Conservation (phyloP, 2,329 filamentous ascomycete species). For the Thelonectria discophora region DNA sequence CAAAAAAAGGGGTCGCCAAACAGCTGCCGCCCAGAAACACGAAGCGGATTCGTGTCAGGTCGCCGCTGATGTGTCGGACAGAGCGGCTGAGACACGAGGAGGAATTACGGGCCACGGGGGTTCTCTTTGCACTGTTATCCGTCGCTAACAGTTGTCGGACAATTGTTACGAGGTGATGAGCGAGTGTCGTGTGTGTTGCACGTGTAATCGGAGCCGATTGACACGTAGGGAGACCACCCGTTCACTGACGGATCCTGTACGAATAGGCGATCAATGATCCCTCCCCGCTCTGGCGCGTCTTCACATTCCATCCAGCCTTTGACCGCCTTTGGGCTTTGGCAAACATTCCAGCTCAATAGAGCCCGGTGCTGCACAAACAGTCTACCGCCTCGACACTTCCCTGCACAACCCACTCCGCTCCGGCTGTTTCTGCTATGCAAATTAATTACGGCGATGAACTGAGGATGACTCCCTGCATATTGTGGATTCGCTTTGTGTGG, state of each 20-base stretch:
- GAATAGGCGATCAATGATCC: neutral
- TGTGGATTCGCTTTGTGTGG: slow-evolving; percentile 13
- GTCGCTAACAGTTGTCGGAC: neutral
- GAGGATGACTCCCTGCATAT: slow-evolving; percentile 23
- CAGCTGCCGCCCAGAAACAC: slow-evolving; percentile 10
- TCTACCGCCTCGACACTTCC: too few relatives aligned
- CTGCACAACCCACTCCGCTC: too few relatives aligned
- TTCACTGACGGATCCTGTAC: neutral
- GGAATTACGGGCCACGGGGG: neutral
- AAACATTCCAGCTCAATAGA: neutral
- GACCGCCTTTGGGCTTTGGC: neutral
- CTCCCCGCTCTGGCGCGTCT: neutral
- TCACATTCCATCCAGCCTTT: neutral
- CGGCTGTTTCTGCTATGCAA: neutral
- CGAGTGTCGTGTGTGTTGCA: neutral
- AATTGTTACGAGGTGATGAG: neutral
- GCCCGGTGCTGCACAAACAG: neutral
- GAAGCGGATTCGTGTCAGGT: slow-evolving; percentile 21
- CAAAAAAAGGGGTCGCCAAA: neutral
- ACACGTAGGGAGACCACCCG: neutral
- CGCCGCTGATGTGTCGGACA: slow-evolving; percentile 21
- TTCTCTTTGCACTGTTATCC: neutral
- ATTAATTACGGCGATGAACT: neutral
- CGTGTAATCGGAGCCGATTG: neutral
- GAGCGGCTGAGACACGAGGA: slow-evolving; percentile 16